Evolutionary conservation across 2,329 filamentous ascomycete species (phyloP), one percentile per base, ranked within the genome.

Genomic region (Dactylellina parvicollis): DNA sequence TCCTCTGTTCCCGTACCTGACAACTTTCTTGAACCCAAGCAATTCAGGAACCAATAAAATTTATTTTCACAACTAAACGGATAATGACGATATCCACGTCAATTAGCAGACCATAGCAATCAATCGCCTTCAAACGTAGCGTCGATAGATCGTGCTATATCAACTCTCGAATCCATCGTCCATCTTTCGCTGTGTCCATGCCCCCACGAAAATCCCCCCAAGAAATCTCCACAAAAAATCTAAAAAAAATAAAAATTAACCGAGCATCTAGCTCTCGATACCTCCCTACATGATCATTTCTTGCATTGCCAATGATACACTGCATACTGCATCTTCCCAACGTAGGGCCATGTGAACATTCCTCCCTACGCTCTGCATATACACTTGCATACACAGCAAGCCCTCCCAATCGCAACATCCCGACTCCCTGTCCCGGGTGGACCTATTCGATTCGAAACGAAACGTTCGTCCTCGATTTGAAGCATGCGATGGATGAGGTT

Each of bases 291-390:
- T n/a, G n/a, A n/a, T n/a, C n/a, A n/a, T n/a, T n/a, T n/a, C n/a
- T n/a, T n/a, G n/a, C n/a, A n/a, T n/a, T n/a, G n/a, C n/a, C n/a
- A n/a, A n/a, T n/a, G n/a, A n/a, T n/a, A n/a, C n/a, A n/a, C n/a
- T n/a, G n/a, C n/a, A n/a, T n/a, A n/a, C 9, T 24, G 32, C 49
- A 20, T 54, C 16, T 18, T 20, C 14, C 18, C 9, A 7, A 49
- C 30, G 18, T 34, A 36, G 56, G n/a, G 30, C 52, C 52, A 67
- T 67, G 62, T 67, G 62, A 67, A 67, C 62, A 67, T 56, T 47
- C n/a, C 38, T 36, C 40, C 50, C 22, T 42, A 44, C 44, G 30
- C 49, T 16, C 16, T 47, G 61, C 61, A 66, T 16, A 5, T 2
- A 49, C 14, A 16, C 7, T 60, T 16, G 32, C 1, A 10, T n/a